Conservation (phyloP, 2,329 filamentous ascomycete genomes). For the Penicillium decumbens region DNA sequence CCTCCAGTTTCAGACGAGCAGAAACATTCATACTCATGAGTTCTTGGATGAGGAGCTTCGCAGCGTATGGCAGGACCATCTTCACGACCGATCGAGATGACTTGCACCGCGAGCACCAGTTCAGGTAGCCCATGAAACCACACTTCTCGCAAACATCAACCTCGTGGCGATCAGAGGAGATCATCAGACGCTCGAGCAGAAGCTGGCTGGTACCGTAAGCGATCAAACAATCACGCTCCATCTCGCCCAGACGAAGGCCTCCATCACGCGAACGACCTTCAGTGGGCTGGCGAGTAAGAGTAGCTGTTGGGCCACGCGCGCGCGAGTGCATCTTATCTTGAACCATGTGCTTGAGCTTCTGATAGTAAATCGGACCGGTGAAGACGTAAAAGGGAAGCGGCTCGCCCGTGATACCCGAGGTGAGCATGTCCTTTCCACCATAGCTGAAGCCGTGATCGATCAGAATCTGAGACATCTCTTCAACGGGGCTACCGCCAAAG, state of each 20-base stretch:
- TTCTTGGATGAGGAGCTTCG: conserved; percentile 93
- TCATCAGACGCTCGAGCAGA: conserved; percentile 88
- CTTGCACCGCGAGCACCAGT: conserved; percentile 91
- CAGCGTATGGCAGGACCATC: conserved; percentile 97
- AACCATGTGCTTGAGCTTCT: conserved; percentile 99
- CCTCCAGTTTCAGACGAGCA: conserved; percentile 80
- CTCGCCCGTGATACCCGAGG: conserved; percentile 91
- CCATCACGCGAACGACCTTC: conserved; percentile 91
- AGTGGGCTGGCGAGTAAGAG: conserved; percentile 90
- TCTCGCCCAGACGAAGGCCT: conserved; percentile 89
- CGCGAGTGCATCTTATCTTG: conserved; percentile 99
- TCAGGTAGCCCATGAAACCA: conserved; percentile 90
- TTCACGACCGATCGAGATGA: conserved; percentile 76
- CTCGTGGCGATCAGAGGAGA: conserved; percentile 81
- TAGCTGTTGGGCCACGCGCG: conserved; percentile 80
- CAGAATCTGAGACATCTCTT: conserved; percentile 82
- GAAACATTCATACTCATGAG: conserved; percentile 98
- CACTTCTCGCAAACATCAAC: conserved; percentile 93
- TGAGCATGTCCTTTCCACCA: conserved; percentile 95
- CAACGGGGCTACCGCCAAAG: conserved; percentile 77
- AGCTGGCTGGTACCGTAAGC: conserved; percentile 94
- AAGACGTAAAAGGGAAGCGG: conserved; percentile 93
- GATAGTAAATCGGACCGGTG: conserved; percentile 98
- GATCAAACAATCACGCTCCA: conserved; percentile 98
- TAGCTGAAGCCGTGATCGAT: conserved; percentile 89